Evolutionary conservation across 139 green algal genomes (phyloP).

Genomic region (Chlorella vulgaris): DNA sequence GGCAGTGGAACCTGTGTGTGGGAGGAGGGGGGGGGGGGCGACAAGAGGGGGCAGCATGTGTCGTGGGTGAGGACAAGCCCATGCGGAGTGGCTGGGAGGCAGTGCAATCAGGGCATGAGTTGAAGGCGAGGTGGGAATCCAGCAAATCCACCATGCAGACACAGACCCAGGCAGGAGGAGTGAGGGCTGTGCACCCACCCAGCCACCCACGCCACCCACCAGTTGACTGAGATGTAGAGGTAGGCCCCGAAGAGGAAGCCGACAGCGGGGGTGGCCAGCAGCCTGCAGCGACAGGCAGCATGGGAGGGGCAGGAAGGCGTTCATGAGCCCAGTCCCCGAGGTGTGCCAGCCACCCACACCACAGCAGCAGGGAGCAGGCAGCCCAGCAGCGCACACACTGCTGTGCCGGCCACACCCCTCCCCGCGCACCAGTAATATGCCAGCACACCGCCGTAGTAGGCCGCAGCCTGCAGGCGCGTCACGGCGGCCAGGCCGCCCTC

Average conservation of each 20-base stretch:
- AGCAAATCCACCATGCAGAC: too few species aligned
- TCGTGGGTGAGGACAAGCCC: too few species aligned
- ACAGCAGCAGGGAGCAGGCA: neutral
- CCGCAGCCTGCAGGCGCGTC: slow-evolving; percentile 68
- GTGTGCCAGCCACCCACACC: neutral
- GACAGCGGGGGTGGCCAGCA: slow-evolving; percentile 85
- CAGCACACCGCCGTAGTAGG: slow-evolving; percentile 86
- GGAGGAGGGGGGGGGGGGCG: neutral
- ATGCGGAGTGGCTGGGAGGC: too few species aligned
- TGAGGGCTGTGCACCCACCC: neutral
- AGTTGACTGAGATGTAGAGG: slow-evolving; percentile 78
- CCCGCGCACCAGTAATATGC: slow-evolving; percentile 78
- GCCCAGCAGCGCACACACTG: neutral
- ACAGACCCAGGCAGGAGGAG: neutral
- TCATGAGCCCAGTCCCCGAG: neutral
- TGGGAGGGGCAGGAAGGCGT: neutral
- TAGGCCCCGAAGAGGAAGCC: slow-evolving; percentile 87
- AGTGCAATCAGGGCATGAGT: too few species aligned
- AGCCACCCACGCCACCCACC: neutral
- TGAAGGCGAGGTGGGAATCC: too few species aligned
- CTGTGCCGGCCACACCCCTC: neutral
- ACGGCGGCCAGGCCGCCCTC: slow-evolving; percentile 47
- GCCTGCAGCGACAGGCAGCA: slow-evolving; percentile 33
- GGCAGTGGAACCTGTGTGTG: slow-evolving; percentile 63
- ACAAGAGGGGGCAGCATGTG: too few species aligned